These are phyloP conservation scores for Umbelopsis sp. DNA, from an alignment of 192 early-diverging fungal species.

Conservation along the genomic window DNA sequence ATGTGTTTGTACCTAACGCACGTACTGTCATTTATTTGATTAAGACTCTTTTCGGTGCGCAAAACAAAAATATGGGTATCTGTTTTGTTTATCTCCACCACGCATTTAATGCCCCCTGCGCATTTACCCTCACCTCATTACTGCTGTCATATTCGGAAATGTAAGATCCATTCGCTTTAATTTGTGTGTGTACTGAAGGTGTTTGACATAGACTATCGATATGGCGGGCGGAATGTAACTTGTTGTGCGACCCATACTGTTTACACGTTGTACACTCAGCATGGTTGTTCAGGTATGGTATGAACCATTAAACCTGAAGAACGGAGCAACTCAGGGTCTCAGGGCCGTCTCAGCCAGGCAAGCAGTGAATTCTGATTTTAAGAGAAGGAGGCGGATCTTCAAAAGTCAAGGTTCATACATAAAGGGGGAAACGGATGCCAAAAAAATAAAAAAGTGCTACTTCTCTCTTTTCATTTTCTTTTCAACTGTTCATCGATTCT, in stretches of 20 bases:
- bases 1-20: too few relatives aligned
- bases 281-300: background rate
- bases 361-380: background rate
- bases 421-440: background rate
- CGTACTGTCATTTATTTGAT: too few relatives aligned
- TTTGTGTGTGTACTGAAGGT: too few relatives aligned
- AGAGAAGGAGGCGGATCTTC: background rate
- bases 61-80: too few relatives aligned
- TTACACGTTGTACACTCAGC: background rate
- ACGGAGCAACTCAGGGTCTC: background rate
- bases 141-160: too few relatives aligned
- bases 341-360: background rate
- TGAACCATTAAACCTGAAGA: background rate
- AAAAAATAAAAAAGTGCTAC: background rate
- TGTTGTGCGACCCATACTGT: slow-evolving; percentile 11
- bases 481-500: background rate
- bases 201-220: too few relatives aligned
- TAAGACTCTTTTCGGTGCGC: too few relatives aligned
- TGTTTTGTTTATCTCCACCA: too few relatives aligned
- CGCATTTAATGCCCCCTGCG: too few relatives aligned
- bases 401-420: too few relatives aligned
- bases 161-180: too few relatives aligned
- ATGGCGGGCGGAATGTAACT: background rate
- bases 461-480: background rate
- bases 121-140: too few relatives aligned